These are phyloP conservation scores for Nitzschia sp. DNA, from an alignment of 108 stramenopile species.

Conservation along the genomic window DNA sequence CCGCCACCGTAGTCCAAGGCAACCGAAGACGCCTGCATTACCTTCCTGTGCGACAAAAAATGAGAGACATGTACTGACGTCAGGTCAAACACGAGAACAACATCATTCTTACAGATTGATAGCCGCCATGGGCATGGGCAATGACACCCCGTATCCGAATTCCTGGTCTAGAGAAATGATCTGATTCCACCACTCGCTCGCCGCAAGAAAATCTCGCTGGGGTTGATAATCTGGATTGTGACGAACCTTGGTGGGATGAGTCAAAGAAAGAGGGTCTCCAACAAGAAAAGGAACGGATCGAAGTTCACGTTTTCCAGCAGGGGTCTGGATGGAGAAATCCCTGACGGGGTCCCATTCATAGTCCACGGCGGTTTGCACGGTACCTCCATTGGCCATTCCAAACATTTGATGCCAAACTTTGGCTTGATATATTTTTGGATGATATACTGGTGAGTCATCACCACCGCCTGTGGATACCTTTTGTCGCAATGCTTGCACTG, in stretches of 20 bases:
- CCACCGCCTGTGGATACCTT: not conserved
- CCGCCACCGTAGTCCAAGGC: slow-evolving; percentile 41
- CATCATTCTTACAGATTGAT: slow-evolving; percentile 32
- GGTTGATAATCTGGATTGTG: slow-evolving; percentile 28
- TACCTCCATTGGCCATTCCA: slow-evolving; percentile 41
- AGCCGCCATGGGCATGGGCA: slow-evolving; percentile 44
- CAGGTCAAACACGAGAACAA: not conserved
- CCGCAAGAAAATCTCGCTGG: slow-evolving; percentile 22
- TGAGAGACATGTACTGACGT: not conserved
- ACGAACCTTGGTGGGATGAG: slow-evolving; percentile 25
- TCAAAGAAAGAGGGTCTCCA: slow-evolving; percentile 43
- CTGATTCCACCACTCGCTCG: slow-evolving; percentile 51
- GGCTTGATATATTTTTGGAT: not conserved
- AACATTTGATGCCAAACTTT: slow-evolving; percentile 36
- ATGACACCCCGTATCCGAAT: slow-evolving; percentile 22
- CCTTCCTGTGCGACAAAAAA: slow-evolving; percentile 7
- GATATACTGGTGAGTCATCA: slow-evolving; percentile 12
- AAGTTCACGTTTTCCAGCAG: not conserved
- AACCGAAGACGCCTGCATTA: slow-evolving; percentile 41
- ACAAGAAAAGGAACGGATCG: slow-evolving; percentile 38
- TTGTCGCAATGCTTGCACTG: slow-evolving; percentile 36
- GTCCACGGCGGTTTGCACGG: slow-evolving; percentile 29
- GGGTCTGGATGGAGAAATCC: not conserved
- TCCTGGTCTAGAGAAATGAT: slow-evolving; percentile 27
- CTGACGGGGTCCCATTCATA: slow-evolving; percentile 24